Evolutionary conservation across 371 early-diverging fungal genomes (phyloP).

Genomic region (Rhizopus microsporus): DNA sequence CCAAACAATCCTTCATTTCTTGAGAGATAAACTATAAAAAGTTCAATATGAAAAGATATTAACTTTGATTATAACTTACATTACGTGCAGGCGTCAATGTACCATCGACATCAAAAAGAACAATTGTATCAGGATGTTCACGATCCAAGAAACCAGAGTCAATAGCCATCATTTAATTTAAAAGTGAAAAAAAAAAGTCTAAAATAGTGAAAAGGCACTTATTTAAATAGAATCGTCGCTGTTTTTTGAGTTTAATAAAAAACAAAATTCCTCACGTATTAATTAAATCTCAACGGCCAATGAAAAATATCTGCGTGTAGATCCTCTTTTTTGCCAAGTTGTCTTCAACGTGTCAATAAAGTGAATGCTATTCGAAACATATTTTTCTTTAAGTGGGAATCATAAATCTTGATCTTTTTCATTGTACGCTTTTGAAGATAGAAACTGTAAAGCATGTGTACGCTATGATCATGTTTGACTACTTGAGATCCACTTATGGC

Average conservation of each 20-base stretch:
- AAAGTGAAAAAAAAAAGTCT: neutral
- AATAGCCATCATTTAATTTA: conserved; percentile 25
- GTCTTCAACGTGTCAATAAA: too few relatives aligned
- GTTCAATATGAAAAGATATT: conserved; percentile 1
- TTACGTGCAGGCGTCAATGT: conserved; percentile 97
- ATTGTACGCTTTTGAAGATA: too few relatives aligned
- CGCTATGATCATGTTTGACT: too few relatives aligned
- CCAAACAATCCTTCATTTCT: conserved; percentile 83
- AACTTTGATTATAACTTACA: conserved; percentile 42
- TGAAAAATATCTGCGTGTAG: conserved; percentile 2
- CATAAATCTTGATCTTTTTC: too few relatives aligned
- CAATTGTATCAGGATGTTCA: conserved; percentile 77
- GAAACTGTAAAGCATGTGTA: too few relatives aligned
- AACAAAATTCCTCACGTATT: neutral
- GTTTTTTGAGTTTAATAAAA: neutral
- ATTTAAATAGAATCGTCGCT: neutral
- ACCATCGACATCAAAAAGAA: conserved; percentile 99
- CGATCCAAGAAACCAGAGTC: conserved; percentile 54
- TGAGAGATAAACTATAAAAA: conserved; percentile 60
- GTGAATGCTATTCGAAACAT: too few relatives aligned
- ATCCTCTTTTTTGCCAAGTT: neutral
- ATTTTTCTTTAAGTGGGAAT: too few relatives aligned
- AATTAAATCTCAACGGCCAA: neutral
- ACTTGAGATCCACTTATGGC: too few relatives aligned
- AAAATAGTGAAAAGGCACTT: neutral